Base-by-base conservation (phyloP, 352 stramenopile genomes). In the Globisporangium nagaii region DNA sequence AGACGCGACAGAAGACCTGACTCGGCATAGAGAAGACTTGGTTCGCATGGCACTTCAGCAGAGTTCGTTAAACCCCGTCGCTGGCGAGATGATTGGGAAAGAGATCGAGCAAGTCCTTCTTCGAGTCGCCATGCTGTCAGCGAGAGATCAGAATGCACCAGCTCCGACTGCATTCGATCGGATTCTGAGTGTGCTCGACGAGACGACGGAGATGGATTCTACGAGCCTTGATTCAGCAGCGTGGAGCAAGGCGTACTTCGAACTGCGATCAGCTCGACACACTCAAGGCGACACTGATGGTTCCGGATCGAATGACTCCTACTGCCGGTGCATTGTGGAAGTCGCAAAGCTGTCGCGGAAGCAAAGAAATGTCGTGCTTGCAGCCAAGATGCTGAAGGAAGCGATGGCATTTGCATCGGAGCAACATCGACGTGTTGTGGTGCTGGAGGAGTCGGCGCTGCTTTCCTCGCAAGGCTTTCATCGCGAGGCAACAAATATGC, bases 331-430 rank as follows among this genome's bases (percentile, higher is more conserved):
- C 42, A 43, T 85, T 12, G 37, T 73, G 11, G 34, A 59, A 28
- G 44, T 84, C 54, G 69, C 76, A 10, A 66, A 55, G 37, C 59
- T 88, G 37, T 73, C 79, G 4, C 68, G 75, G 19, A 79, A 75
- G 40, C 79, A 88, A 32, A 52, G 63, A 57, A 90, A 90, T 48
- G 73, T 77, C 34, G 20, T 37, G 28, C 56, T 86, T 24, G 70
- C 68, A 12, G 44, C 43, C 34, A 30, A 43, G 6, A 44, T 88
- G 53, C 58, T 86, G 34, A 53, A 28, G 24, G 47, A 80, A 51
- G 62, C 63, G 28, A 20, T 41, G 15, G 24, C 24, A 36, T 12
- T 36, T 24, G 17, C 45, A 9, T 31, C 19, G 4, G 30, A 52
- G 2, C 13, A 36, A 1, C 17, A 22, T 24, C 46, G 50, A n/a